These are phyloP conservation scores for Trichocladium uniseriatum DNA, from an alignment of 495 filamentous ascomycete genomes.

Conservation along the genomic window DNA sequence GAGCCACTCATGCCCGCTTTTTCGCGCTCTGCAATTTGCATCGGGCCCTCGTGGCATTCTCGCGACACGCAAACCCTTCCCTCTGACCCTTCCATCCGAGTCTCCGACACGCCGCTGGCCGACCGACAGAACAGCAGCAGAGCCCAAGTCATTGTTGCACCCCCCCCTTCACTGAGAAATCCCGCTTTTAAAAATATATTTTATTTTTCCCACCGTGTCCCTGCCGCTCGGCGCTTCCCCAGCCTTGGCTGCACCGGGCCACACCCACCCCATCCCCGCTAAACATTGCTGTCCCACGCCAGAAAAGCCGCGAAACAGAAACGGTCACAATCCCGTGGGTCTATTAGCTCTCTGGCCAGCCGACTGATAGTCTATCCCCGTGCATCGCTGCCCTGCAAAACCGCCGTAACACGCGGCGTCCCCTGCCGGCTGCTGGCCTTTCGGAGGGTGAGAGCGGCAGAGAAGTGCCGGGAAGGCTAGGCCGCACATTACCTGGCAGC, in stretches of 20 bases:
- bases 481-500: not conserved
- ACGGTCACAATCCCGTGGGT: constrained; percentile 12
- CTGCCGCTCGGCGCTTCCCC: not conserved
- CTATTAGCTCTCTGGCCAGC: not conserved
- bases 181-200: constrained; percentile 1
- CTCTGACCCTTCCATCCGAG: not conserved
- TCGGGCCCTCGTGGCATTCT: constrained; percentile 20
- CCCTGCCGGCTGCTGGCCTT: not conserved
- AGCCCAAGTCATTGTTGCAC: not conserved
- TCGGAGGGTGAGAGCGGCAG: not conserved
- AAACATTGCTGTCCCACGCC: constrained; percentile 1
- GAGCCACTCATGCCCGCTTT: constrained; percentile 11
- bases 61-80: constrained; percentile 18
- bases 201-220: not conserved
- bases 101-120: constrained; percentile 7
- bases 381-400: constrained; percentile 8
- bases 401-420: not conserved
- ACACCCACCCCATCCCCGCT: not conserved
- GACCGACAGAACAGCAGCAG: constrained; percentile 9
- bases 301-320: constrained; percentile 12
- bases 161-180: not conserved
- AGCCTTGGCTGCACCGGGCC: not conserved
- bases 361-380: constrained; percentile 7
- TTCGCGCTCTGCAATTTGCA: constrained; percentile 13
- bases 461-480: not conserved